Evolutionary conservation across 2,329 filamentous ascomycete species (phyloP).

Genomic region (Diaporthe vexans): DNA sequence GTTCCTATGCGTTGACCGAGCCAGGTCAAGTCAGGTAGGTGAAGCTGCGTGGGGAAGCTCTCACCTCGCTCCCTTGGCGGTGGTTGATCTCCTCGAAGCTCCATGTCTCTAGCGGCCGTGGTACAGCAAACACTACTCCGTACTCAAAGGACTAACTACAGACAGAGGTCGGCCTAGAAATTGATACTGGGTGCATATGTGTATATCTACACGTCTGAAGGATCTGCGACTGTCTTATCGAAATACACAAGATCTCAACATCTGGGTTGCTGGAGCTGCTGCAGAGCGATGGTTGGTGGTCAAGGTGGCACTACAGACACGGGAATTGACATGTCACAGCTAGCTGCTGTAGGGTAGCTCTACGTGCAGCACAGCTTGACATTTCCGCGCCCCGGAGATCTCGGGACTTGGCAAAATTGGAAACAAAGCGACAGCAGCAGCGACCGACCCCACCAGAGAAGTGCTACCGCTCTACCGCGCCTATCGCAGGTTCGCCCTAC

Average conservation of each 20-base stretch:
- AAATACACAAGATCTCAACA: background rate
- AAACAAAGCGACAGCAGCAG: constrained; percentile 4
- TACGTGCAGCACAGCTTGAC: constrained; percentile 20
- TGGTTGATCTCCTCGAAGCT: background rate
- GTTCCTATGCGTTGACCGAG: background rate
- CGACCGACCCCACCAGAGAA: constrained; percentile 21
- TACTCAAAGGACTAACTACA: background rate
- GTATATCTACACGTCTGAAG: background rate
- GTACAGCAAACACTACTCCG: background rate
- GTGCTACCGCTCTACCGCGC: constrained; percentile 21
- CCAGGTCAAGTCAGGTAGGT: background rate
- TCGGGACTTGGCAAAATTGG: constrained; percentile 29
- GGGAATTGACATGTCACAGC: background rate
- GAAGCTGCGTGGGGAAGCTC: background rate
- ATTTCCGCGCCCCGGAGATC: constrained; percentile 28
- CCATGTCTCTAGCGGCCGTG: background rate
- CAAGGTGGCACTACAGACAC: background rate
- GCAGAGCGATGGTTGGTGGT: background rate
- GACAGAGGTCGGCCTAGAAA: background rate
- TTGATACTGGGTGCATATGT: background rate
- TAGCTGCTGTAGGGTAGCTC: constrained; percentile 7
- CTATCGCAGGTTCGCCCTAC: constrained; percentile 30
- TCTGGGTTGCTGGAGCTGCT: background rate
- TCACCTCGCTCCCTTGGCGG: background rate
- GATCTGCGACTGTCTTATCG: background rate